Percentiles rank a stretch among this genome's conserved stretches.
Evolutionary conservation across 1,284 basidiomycete genomes (phyloP).

Genomic region (Ustanciosporium gigantosporum): DNA sequence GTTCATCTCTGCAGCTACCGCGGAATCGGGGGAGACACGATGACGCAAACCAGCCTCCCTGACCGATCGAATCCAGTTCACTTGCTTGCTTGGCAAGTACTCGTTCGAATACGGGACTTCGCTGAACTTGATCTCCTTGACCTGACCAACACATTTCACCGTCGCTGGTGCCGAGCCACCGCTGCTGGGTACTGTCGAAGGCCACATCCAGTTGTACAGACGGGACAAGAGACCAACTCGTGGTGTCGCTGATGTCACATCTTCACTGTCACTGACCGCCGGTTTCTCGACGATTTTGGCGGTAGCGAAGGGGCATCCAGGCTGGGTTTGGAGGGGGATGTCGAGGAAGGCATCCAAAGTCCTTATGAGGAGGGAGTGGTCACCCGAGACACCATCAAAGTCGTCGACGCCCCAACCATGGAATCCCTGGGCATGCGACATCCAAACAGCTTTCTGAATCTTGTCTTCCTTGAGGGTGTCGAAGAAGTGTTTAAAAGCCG

Average conservation of each 20-base stretch:
- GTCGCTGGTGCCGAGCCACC: constrained; percentile 2
- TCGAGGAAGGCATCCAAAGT: constrained; percentile 31
- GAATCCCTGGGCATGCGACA: constrained; percentile 40
- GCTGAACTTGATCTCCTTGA: constrained; percentile 35
- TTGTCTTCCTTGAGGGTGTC: constrained; percentile 38
- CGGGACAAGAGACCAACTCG: constrained; percentile 6
- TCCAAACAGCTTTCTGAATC: constrained; percentile 35
- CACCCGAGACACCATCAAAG: constrained; percentile 37
- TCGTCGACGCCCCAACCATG: constrained; percentile 40
- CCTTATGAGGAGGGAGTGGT: constrained; percentile 30
- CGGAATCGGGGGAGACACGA: constrained; percentile 9
- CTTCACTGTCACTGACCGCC: constrained; percentile 11
- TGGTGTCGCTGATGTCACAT: background rate
- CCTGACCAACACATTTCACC: constrained; percentile 11
- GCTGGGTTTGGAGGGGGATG: constrained; percentile 24
- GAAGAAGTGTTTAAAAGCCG: constrained; percentile 35
- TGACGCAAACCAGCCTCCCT: constrained; percentile 17
- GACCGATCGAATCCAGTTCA: constrained; percentile 28
- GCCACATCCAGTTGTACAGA: constrained; percentile 33
- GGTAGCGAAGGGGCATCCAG: constrained; percentile 28
- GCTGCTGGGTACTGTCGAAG: background rate
- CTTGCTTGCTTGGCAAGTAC: constrained; percentile 22
- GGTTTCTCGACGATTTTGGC: constrained; percentile 16
- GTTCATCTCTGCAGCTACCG: constrained; percentile 16
- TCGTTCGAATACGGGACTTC: constrained; percentile 39